Evolutionary conservation across 805 yeast species (phyloP), one percentile per base, ranked within the genome.

Genomic region (Metschnikowia noctiluminum): DNA sequence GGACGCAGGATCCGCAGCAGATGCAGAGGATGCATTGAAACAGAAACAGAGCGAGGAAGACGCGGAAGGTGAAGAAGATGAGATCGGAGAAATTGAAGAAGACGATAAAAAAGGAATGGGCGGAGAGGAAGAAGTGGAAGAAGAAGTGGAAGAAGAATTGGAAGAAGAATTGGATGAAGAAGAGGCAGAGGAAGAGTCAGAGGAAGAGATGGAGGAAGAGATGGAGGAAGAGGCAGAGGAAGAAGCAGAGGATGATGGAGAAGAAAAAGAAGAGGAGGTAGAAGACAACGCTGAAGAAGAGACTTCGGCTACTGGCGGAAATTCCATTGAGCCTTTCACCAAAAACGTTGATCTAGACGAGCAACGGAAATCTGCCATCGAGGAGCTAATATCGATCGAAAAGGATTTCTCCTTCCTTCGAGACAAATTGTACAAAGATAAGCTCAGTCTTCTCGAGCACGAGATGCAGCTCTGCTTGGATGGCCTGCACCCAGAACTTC

Each of bases 401-500:
- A 73, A 84, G 38, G 86, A 85, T 46, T 94, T 91, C 74, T 97
- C 98, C 7, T 76, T 79, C 52, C 73, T 92, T 48, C 80, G 97
- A 54, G 97, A 94, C 64, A 78, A 79, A 59, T 71, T 94, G 43
- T 92, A 87, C 65, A 90, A 86, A 51, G 96, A 90, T 62, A 91
- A 89, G 63, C 70, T 91, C 61, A 73, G 78, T 35, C 79, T 87
- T 53, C 76, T 87, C 54, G 88, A 89, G 56, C 84, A 86, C 40
- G 99, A 94, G 64, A 71, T 92, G 52, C 85, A 85, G 59, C 80
- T 92, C 77, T 91, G 98, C 68, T 70, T 84, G 32, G 85, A 84
- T 53, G 97, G 97, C 11, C 80, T 89, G 16, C 99, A 94, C 66
- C 98, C 98, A 0, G 97, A 91, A 58, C 76, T 92, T 46, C 78